phyloP scores from a whole-genome alignment of 148 eudicot species.

The Rhododendron mucronatum region DNA sequence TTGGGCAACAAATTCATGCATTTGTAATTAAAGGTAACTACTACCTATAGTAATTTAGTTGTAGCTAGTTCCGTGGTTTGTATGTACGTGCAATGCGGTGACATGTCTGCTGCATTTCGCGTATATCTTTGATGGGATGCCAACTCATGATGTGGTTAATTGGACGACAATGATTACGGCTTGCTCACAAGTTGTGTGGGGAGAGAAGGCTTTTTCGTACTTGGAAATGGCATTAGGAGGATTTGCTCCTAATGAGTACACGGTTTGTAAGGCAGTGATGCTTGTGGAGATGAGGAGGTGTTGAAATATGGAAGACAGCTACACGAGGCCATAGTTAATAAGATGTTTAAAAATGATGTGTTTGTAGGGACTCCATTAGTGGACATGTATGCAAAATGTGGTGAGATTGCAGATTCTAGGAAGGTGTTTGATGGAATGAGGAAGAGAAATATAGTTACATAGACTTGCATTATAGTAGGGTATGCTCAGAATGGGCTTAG shows the following conservation, averaged over 20 bases:
- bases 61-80: conserved; percentile 52
- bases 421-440: conserved; percentile 70
- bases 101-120: conserved; percentile 43
- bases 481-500: conserved; percentile 68
- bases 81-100: conserved; percentile 68
- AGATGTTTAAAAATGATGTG: conserved; percentile 49
- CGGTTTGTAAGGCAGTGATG: conserved; percentile 66
- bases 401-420: conserved; percentile 52
- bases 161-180: conserved; percentile 86
- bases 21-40: conserved; percentile 41
- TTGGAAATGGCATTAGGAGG: conserved; percentile 49
- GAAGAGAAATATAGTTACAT: conserved; percentile 67
- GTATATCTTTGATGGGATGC: no score
- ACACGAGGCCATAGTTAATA: conserved; percentile 60
- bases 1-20: conserved; percentile 76
- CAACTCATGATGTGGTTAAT: conserved; percentile 58
- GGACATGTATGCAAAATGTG: conserved; percentile 80
- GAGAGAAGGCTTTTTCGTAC: conserved; percentile 47
- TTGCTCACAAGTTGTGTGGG: conserved; percentile 58
- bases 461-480: conserved; percentile 80
- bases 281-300: conserved; percentile 68
- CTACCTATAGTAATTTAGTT: conserved; percentile 35
- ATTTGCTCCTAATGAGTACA: conserved; percentile 64
- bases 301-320: conserved; percentile 70
- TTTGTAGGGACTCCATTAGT: conserved; percentile 62